phyloP scores from a whole-genome alignment of 257 asterid species.

The Eucommia ulmoides region DNA sequence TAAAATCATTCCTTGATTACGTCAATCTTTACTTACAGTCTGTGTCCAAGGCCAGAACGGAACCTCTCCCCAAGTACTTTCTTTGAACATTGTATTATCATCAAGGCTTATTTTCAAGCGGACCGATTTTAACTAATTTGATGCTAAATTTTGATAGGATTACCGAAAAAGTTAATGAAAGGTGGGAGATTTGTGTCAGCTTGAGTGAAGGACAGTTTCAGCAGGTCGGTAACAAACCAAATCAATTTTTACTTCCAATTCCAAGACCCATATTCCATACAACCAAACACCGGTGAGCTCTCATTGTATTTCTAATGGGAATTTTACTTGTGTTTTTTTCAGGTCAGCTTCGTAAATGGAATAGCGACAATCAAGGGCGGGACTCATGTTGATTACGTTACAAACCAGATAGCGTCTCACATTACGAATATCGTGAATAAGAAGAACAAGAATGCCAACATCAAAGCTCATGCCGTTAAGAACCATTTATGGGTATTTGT shows the following conservation, averaged over 20 bases:
- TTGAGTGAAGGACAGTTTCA: conserved; percentile 96
- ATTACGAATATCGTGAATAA: conserved; percentile 56
- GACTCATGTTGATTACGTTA: conserved; percentile 89
- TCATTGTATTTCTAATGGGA: background rate
- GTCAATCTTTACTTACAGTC: conserved; percentile 72
- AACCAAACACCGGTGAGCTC: background rate
- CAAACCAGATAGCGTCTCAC: conserved; percentile 74
- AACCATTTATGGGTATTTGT: conserved; percentile 95
- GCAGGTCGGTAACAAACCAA: too few species aligned
- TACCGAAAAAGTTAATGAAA: conserved; percentile 58
- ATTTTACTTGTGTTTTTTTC: conserved; percentile 11
- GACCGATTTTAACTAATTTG: background rate
- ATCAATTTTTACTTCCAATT: too few species aligned
- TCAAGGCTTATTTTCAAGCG: background rate
- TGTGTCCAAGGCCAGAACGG: conserved; percentile 29
- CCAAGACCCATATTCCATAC: too few species aligned
- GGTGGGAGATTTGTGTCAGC: conserved; percentile 91
- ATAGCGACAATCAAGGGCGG: conserved; percentile 98
- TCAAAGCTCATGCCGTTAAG: conserved; percentile 74
- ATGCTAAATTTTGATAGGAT: conserved; percentile 30
- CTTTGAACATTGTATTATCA: background rate
- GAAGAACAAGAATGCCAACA: conserved; percentile 59
- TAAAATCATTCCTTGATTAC: conserved; percentile 63
- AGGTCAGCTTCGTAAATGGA: conserved; percentile 95
- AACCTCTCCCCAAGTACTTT: conserved; percentile 40